These are phyloP conservation scores for Coemansia guatemalensis DNA, from an alignment of 192 early-diverging fungal species.

Conservation along the genomic window DNA sequence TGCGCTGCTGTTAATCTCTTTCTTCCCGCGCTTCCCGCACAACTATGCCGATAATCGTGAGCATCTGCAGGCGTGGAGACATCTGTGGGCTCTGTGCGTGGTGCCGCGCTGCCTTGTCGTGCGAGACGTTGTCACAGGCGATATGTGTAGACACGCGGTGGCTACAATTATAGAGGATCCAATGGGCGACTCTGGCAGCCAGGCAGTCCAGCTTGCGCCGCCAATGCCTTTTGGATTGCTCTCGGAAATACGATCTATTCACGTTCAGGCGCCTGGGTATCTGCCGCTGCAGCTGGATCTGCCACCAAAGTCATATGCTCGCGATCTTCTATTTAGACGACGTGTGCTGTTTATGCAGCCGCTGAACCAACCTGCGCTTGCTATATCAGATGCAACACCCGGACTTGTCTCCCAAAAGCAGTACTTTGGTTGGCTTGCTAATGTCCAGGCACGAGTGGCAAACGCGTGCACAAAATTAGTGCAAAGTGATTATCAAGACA, in stretches of 20 bases:
- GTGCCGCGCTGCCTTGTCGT: slow-evolving; percentile 43
- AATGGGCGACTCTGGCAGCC: background rate
- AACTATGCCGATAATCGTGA: slow-evolving; percentile 35
- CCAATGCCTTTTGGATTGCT: slow-evolving; percentile 27
- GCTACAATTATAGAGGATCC: slow-evolving; percentile 1
- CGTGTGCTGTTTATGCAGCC: slow-evolving; percentile 43
- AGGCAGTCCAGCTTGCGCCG: background rate
- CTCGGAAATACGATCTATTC: slow-evolving; percentile 1
- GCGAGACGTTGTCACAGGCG: slow-evolving; percentile 28
- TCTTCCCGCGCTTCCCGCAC: slow-evolving; percentile 48
- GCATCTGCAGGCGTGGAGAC: slow-evolving; percentile 54
- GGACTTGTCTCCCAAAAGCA: background rate
- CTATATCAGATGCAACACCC: background rate
- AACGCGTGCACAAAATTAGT: slow-evolving; percentile 9
- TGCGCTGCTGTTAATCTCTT: slow-evolving; percentile 35
- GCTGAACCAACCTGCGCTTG: background rate
- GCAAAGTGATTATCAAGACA: background rate
- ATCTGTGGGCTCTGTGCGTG: slow-evolving; percentile 48
- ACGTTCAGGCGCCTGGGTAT: slow-evolving; percentile 30
- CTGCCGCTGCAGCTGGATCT: slow-evolving; percentile 27
- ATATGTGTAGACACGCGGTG: slow-evolving; percentile 27
- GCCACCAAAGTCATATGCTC: background rate
- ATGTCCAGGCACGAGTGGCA: background rate
- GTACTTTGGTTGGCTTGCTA: slow-evolving; percentile 22
- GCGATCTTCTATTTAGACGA: background rate